Conservation (phyloP, 805 yeast genomes). For the Candida xyloterini region DNA sequence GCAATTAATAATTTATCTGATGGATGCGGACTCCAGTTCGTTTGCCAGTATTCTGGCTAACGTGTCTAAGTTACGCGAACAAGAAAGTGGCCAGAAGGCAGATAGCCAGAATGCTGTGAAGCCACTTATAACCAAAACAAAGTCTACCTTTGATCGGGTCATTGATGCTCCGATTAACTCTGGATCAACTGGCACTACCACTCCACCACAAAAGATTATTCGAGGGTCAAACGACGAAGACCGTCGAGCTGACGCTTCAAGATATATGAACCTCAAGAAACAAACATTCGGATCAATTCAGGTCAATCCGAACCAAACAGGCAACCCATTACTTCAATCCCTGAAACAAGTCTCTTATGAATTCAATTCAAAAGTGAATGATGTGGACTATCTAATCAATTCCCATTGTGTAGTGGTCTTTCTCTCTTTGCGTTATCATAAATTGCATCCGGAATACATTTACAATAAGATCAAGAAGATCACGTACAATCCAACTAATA, state of each 20-base stretch:
- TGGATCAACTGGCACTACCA: not conserved
- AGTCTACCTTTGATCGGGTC: constrained; percentile 9
- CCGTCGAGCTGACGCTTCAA: constrained; percentile 14
- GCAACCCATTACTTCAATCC: constrained; percentile 62
- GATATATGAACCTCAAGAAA: constrained; percentile 19
- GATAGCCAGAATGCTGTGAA: not conserved
- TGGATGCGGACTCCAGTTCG: constrained; percentile 45
- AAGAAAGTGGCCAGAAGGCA: constrained; percentile 13
- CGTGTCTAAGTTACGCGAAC: constrained; percentile 57
- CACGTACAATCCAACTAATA: constrained; percentile 20
- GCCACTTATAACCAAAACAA: not conserved
- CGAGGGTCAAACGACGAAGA: constrained; percentile 17
- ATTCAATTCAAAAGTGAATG: constrained; percentile 45
- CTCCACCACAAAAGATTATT: constrained; percentile 11
- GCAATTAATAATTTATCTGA: not conserved
- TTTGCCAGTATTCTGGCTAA: constrained; percentile 70
- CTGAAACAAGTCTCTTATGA: constrained; percentile 54
- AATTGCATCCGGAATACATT: constrained; percentile 72
- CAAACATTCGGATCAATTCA: constrained; percentile 38
- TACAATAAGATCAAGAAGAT: constrained; percentile 49
- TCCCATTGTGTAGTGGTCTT: constrained; percentile 56
- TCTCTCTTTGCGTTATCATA: constrained; percentile 68
- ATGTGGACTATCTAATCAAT: constrained; percentile 64
- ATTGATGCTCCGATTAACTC: constrained; percentile 1
- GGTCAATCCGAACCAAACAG: constrained; percentile 65